A percentile compares a stretch with the other conserved stretches of the same genome.
phyloP scores from a whole-genome alignment of 164 flowering plant species.

The Brasenia schreberi region DNA sequence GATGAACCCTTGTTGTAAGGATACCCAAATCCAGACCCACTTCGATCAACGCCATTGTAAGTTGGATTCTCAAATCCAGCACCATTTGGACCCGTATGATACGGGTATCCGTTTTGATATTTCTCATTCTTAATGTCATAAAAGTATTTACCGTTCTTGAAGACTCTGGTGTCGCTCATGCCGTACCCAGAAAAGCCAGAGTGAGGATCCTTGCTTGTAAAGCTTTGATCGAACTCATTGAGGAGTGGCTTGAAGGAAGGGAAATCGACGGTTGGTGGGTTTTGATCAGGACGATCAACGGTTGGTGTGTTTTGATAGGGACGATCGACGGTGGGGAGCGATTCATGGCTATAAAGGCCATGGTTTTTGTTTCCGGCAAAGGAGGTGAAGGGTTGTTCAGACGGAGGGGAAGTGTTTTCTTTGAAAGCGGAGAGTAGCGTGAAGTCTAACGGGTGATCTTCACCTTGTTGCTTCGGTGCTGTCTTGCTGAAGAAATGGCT shows the following conservation, averaged over 20 bases:
- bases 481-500: neutral
- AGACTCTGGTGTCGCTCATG: neutral
- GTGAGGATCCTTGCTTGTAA: neutral
- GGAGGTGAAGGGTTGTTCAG: no score
- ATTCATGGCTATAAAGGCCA: neutral
- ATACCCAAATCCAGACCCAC: neutral
- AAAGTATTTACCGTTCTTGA: neutral
- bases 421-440: neutral
- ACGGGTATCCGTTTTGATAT: neutral
- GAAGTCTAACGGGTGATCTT: neutral
- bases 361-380: neutral
- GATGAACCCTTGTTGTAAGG: neutral
- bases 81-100: neutral
- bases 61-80: neutral
- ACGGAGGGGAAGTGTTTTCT: neutral
- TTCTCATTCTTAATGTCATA: neutral
- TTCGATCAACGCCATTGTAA: neutral
- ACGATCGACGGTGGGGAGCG: neutral
- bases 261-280: neutral
- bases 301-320: no score
- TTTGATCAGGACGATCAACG: neutral
- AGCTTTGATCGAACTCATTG: neutral
- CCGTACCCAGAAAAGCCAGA: neutral
- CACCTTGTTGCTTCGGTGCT: neutral
- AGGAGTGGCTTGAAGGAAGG: neutral